Conservation (phyloP, 495 filamentous ascomycete genomes). For the Xylaria nigripes region DNA sequence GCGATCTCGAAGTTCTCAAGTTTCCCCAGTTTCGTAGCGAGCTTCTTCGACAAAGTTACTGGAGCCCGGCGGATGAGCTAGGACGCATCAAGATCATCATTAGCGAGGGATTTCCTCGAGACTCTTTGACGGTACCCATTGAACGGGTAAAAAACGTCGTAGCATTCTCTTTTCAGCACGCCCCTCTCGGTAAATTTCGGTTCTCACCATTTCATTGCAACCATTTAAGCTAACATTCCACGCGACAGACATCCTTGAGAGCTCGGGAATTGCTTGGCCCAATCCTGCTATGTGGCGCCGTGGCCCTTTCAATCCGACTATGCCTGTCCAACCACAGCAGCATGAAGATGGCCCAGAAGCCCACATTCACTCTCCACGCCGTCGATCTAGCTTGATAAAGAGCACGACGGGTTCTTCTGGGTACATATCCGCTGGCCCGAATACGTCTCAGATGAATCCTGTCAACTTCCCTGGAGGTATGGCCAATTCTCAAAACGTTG, state of each 20-base stretch:
- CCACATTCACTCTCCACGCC: slow-evolving; percentile 38
- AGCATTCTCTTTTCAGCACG: slow-evolving; percentile 80
- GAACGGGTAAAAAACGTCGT: slow-evolving; percentile 67
- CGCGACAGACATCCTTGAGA: slow-evolving; percentile 58
- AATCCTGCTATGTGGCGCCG: slow-evolving; percentile 66
- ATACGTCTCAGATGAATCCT: slow-evolving; percentile 13
- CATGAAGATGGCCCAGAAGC: slow-evolving; percentile 33
- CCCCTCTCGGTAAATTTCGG: slow-evolving; percentile 55
- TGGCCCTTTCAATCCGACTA: slow-evolving; percentile 26
- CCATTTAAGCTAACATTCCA: slow-evolving; percentile 14
- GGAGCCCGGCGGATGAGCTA: slow-evolving; percentile 61
- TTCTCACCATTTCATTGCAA: slow-evolving; percentile 1
- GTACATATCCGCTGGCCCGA: slow-evolving; percentile 10
- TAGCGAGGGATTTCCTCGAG: slow-evolving; percentile 58
- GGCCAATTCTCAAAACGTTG: slow-evolving; percentile 15
- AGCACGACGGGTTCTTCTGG: slow-evolving; percentile 8
- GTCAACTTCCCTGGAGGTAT: slow-evolving; percentile 19
- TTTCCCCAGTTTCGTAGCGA: slow-evolving; percentile 71
- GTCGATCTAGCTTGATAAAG: slow-evolving; percentile 20
- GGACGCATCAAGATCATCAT: slow-evolving; percentile 75
- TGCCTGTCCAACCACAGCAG: slow-evolving; percentile 34
- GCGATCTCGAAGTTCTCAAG: slow-evolving; percentile 53
- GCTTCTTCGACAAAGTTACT: slow-evolving; percentile 60
- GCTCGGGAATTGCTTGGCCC: slow-evolving; percentile 73
- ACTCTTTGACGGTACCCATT: slow-evolving; percentile 46